A percentile compares a stretch with the other conserved stretches of the same genome.
phyloP scores from a whole-genome alignment of 495 filamentous ascomycete genomes.

The Aspergillus nidulans region DNA sequence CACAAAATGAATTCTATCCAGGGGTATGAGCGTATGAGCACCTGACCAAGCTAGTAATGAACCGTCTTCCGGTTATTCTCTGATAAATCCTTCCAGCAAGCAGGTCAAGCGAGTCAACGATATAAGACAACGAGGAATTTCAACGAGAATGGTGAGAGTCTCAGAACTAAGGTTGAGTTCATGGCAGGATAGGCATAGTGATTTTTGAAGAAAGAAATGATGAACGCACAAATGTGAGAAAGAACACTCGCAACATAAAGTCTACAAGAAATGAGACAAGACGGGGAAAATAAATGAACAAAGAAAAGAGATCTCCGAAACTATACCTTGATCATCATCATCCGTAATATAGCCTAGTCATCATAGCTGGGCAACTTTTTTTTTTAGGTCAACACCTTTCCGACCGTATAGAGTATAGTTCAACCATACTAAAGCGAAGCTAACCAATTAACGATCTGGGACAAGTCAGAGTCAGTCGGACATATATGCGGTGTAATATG shows the following conservation, averaged over 20 bases:
- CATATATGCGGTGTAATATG: background rate
- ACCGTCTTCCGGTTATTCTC: background rate
- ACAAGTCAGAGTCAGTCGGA: background rate
- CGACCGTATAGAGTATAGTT: background rate
- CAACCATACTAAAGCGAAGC: conserved; percentile 22
- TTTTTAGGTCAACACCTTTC: background rate
- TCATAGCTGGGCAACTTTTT: background rate
- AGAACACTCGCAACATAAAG: background rate
- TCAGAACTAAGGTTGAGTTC: too few species aligned
- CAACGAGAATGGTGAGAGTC: background rate
- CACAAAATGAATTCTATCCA: background rate
- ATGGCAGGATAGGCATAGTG: too few species aligned
- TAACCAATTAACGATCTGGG: conserved; percentile 43
- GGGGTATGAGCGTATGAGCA: background rate
- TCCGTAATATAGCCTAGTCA: background rate
- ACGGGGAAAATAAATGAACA: background rate
- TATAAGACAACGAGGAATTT: background rate
- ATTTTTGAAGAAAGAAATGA: too few species aligned
- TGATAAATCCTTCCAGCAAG: background rate
- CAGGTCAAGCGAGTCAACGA: background rate
- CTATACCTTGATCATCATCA: background rate
- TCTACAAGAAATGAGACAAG: background rate
- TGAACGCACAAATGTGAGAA: background rate
- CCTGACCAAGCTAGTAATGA: background rate
- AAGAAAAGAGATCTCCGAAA: background rate